These are phyloP conservation scores for Debaryomyces fabryi DNA, from an alignment of 1,139 yeast genomes.

Conservation along the genomic window DNA sequence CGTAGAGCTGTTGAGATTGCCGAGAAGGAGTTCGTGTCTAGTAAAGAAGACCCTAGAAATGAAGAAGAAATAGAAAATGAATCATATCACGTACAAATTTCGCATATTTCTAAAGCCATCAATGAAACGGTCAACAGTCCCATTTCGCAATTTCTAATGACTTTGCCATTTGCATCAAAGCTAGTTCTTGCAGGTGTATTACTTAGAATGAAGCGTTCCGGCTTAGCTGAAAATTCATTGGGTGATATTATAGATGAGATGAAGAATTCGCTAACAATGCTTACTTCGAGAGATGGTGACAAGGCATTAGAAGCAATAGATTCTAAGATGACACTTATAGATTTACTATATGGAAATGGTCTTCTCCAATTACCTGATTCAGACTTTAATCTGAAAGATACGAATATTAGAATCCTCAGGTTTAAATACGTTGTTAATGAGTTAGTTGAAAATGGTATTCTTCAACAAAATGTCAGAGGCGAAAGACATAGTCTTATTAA, in stretches of 20 bases:
- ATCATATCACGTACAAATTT: constrained; percentile 60
- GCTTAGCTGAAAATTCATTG: constrained; percentile 68
- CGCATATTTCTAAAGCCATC: constrained; percentile 76
- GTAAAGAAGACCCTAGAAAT: constrained; percentile 17
- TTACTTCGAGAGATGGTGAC: constrained; percentile 26
- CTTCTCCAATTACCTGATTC: constrained; percentile 15
- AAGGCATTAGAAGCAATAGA: constrained; percentile 20
- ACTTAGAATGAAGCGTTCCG: constrained; percentile 65
- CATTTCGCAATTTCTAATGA: constrained; percentile 55
- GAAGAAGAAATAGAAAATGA: constrained; percentile 30
- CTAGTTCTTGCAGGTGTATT: constrained; percentile 70
- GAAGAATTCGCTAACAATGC: constrained; percentile 39
- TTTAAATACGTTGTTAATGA: constrained; percentile 62
- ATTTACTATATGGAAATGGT: constrained; percentile 34
- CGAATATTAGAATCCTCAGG: constrained; percentile 41
- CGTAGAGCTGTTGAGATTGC: constrained; percentile 91
- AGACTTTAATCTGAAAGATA: background rate
- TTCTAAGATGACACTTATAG: constrained; percentile 20
- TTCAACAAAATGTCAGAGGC: constrained; percentile 68
- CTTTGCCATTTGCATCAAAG: constrained; percentile 71
- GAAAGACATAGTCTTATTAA: constrained; percentile 68
- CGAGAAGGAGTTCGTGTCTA: constrained; percentile 49
- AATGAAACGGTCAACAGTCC: constrained; percentile 82
- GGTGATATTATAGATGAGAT: constrained; percentile 84
- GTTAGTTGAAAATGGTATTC: constrained; percentile 74